phyloP scores from a whole-genome alignment of 2,329 filamentous ascomycete genomes.

The Colletotrichum higginsianum region DNA sequence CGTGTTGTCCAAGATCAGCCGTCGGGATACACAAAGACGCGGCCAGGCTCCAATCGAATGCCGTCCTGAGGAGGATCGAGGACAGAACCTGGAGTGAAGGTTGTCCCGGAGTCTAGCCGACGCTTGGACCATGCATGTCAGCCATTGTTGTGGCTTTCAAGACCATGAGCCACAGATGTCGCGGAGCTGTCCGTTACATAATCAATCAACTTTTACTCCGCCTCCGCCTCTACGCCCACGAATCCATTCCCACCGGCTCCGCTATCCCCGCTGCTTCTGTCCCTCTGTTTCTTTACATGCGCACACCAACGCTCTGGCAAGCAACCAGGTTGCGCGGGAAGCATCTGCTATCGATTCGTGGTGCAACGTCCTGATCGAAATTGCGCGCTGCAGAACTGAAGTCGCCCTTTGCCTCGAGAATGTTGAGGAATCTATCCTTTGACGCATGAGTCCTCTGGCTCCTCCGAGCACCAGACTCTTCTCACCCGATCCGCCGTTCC shows the following conservation, averaged over 20 bases:
- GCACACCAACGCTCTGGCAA: neutral
- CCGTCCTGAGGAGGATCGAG: slow-evolving; percentile 27
- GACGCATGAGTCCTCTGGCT: too few species aligned
- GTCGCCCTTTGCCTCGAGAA: too few species aligned
- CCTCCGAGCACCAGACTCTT: too few species aligned
- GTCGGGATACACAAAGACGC: slow-evolving; percentile 22
- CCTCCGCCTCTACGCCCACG: too few species aligned
- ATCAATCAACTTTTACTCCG: neutral
- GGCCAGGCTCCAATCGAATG: slow-evolving; percentile 29
- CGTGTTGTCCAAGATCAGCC: slow-evolving; percentile 24
- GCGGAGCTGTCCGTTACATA: neutral
- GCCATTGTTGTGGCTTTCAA: neutral
- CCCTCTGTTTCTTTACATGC: neutral
- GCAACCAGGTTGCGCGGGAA: neutral
- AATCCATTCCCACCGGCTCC: slow-evolving; percentile 22
- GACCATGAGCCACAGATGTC: neutral
- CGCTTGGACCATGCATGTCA: neutral
- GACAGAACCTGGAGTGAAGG: slow-evolving; percentile 11
- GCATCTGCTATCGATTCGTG: neutral
- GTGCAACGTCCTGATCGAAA: neutral
- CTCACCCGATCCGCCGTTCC: neutral
- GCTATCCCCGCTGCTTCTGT: slow-evolving; percentile 20
- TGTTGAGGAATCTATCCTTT: too few species aligned
- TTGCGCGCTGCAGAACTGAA: neutral
- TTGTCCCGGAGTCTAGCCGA: slow-evolving; percentile 33